Conservation (phyloP, 2,329 filamentous ascomycete species). For the Ophiocordyceps camponoti-saundersi region DNA sequence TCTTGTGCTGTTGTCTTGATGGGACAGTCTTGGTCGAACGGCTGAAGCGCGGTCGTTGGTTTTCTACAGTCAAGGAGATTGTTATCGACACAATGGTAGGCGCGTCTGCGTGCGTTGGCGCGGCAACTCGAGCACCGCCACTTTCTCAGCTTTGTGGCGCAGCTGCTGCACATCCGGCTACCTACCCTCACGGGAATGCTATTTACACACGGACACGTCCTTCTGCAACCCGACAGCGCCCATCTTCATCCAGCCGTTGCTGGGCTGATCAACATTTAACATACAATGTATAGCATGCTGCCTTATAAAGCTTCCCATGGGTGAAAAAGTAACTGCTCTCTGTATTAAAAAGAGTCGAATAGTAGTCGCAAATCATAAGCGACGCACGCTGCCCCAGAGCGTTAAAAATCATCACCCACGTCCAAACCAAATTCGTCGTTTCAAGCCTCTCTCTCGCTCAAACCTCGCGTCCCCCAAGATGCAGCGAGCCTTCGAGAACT, state of each 20-base stretch:
- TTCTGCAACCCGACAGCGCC: background rate
- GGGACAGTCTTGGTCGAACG: background rate
- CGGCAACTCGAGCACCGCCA: background rate
- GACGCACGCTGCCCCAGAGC: background rate
- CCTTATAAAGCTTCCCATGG: too few relatives aligned
- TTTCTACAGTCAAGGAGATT: background rate
- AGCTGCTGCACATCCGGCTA: background rate
- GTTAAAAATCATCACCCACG: background rate
- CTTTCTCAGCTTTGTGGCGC: background rate
- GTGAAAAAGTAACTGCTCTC: background rate
- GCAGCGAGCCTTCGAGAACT: background rate
- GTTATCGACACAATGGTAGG: background rate
- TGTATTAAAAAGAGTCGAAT: background rate
- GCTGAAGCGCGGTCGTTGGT: background rate
- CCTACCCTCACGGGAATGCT: too few relatives aligned
- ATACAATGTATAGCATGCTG: background rate
- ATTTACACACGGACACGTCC: too few relatives aligned
- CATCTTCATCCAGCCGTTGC: background rate
- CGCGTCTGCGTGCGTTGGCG: background rate
- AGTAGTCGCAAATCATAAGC: background rate
- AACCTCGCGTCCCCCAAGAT: background rate
- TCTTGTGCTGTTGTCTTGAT: conserved; percentile 8
- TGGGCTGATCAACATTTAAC: background rate
- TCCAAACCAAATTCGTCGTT: background rate
- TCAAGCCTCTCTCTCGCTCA: background rate